Evolutionary conservation across 202 grass and related monocot species (phyloP), one percentile per base, ranked within the genome.

Genomic region (Schoenoplectus triqueter): DNA sequence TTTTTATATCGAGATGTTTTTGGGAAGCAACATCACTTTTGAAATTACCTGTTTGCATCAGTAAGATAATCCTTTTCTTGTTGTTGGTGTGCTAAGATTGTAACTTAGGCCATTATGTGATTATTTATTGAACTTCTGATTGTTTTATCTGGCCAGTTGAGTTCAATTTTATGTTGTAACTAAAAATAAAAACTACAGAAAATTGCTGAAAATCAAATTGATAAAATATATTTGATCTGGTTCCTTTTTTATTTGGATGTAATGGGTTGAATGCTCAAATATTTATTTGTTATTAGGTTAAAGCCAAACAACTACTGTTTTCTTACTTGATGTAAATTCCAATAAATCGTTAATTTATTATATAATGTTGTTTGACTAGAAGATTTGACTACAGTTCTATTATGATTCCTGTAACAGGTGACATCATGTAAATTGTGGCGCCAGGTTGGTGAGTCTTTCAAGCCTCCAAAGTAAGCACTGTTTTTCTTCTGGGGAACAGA

Each of bases 391-490:
- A 54, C 55, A 17, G n/a, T 83, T 40, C 52, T 68, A 40, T 52
- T 71, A 42, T 40, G 41, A 71, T 47, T 61, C 11, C 69, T 42
- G 22, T 44, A 86, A 10, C 86, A 99, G 96, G 96, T 99, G 79
- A 99, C 96, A 18, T 73, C 91, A 56, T 99, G 93, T 89, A 99
- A 99, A 79, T 90, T 99, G 57, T 99, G 96, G 96, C 93, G 96
- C 74, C 96, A 99, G 80, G 96, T 99, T 85, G 96, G 96, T 73
- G 96, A 99, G 71, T 93, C 96, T 48, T 99, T 99, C 75, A 99
- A 87, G 80, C 96, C 96, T 7, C 96, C 96, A 73, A 99, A 99
- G 96, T 99, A 92, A 90, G 88, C 20, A 72, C 41, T 66, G 69
- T 31, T 84, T 82, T 77, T 82, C n/a, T 21, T n/a, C 44, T 61